Percentiles rank a stretch among this genome's conserved stretches.
phyloP scores from a whole-genome alignment of 495 filamentous ascomycete genomes.

The Haplographium delicatum region DNA sequence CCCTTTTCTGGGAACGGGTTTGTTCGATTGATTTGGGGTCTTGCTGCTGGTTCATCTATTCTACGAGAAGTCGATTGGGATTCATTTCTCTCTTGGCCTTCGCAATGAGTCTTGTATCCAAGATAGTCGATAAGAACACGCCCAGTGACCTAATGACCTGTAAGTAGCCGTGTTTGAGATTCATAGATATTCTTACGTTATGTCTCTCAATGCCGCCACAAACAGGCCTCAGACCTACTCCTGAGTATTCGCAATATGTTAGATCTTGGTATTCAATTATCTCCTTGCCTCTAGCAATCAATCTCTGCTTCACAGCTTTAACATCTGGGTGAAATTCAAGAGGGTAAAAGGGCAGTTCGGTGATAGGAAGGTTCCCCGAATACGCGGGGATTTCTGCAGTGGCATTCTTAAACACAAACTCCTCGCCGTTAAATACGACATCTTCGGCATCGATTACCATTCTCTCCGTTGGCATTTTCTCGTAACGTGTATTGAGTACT shows the following conservation, averaged over 20 bases:
- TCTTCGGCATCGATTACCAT: constrained; percentile 24
- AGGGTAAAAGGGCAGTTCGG: constrained; percentile 30
- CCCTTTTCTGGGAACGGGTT: neutral
- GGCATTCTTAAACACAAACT: constrained; percentile 28
- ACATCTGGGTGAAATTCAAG: constrained; percentile 27
- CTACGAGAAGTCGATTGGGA: neutral
- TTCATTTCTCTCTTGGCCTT: constrained; percentile 23
- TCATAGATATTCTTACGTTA: constrained; percentile 22
- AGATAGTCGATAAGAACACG: constrained; percentile 34
- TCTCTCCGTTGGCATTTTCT: neutral
- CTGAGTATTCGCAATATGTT: constrained; percentile 29
- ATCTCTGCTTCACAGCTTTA: constrained; percentile 21
- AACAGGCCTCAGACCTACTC: constrained; percentile 18
- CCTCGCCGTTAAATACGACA: constrained; percentile 28
- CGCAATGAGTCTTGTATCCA: constrained; percentile 34
- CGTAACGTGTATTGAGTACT: constrained; percentile 26
- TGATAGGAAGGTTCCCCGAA: constrained; percentile 26
- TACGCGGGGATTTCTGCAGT: constrained; percentile 25
- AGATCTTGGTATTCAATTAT: constrained; percentile 33
- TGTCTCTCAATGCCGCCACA: constrained; percentile 13
- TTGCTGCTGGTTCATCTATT: neutral
- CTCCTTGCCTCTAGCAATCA: constrained; percentile 26
- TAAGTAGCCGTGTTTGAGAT: neutral
- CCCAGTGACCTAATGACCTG: constrained; percentile 21
- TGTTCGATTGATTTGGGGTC: neutral